These are phyloP conservation scores for Cornus controversa DNA, from an alignment of 148 eudicot species.

Conservation along the genomic window DNA sequence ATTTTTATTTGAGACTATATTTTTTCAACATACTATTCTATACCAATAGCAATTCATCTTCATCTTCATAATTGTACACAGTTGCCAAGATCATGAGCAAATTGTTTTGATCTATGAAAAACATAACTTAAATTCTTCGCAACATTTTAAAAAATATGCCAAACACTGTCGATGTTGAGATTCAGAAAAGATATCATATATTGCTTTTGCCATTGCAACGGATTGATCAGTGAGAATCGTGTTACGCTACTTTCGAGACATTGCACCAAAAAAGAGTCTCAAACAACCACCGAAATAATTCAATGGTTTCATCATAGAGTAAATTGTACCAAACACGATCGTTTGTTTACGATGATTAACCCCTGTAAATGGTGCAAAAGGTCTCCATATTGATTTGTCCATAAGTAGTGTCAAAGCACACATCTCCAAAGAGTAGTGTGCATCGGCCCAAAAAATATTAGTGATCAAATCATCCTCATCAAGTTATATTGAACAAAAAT, in stretches of 20 bases:
- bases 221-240: slow-evolving; percentile 15
- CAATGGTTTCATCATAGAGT: slow-evolving; percentile 13
- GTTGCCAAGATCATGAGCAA: too few species aligned
- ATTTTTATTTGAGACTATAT: too few species aligned
- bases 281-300: slow-evolving; percentile 17
- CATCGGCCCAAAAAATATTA: too few species aligned
- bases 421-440: neutral
- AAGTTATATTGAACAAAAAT: too few species aligned
- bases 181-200: neutral
- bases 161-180: too few species aligned
- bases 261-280: neutral
- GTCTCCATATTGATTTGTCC: slow-evolving; percentile 8
- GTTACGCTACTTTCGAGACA: neutral
- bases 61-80: too few species aligned
- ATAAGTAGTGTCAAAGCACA: slow-evolving; percentile 17
- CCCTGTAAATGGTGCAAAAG: slow-evolving; percentile 7
- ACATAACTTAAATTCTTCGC: too few species aligned
- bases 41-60: too few species aligned
- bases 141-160: too few species aligned
- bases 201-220: neutral
- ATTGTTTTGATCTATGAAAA: too few species aligned
- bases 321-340: slow-evolving; percentile 14
- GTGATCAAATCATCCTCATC: too few species aligned
- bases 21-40: too few species aligned
- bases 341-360: slow-evolving; percentile 8